Evolutionary conservation across 2,329 filamentous ascomycete species (phyloP), one percentile per base, ranked within the genome.

Genomic region (Stemphylium beticola): DNA sequence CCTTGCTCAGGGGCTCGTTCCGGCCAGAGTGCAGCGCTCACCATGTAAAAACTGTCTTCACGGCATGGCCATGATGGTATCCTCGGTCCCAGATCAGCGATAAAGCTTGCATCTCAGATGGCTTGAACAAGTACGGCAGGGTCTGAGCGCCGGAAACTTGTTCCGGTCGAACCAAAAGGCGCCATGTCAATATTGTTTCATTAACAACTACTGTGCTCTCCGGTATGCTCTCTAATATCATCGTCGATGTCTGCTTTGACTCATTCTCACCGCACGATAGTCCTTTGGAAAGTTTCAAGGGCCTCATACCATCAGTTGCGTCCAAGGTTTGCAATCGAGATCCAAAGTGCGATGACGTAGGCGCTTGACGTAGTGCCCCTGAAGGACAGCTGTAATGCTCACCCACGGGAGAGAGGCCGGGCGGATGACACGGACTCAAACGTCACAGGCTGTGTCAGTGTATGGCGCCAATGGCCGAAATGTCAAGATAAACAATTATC

Each of bases 91-190:
- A 14, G 20, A 40, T 53, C 49, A 53, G 15, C 31, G 33, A 29
- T 17, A 22, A n/a, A 32, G 34, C 43, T 45, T 32, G 17, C 18
- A 41, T 45, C 34, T 17, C 31, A 34, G 18, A 31, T 20, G 24
- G 17, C 22, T 36, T n/a, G 14, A n/a, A 11, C 11, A 24, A n/a
- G 20, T 24, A 33, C 29, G 24, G 26, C 45, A 33, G 36, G 36
- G 24, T n/a, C 37, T 34, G 24, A 18, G 38, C 20, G 4, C 20
- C 51, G 51, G 51, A 15, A n/a, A 17, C 3, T 17, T 40, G 6
- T 6, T 12, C 55, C 55, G 46, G 18, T 10, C 55, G 14, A 55
- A 58, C 44, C 51, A 55, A n/a, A 10, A 24, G 8, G 26, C 18
- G 12, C 31, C 12, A 15, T 39, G 39, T 39, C 39, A 36, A 29